Base-by-base conservation (phyloP, 2,329 filamentous ascomycete genomes). In the Xylariaceae sp. region DNA sequence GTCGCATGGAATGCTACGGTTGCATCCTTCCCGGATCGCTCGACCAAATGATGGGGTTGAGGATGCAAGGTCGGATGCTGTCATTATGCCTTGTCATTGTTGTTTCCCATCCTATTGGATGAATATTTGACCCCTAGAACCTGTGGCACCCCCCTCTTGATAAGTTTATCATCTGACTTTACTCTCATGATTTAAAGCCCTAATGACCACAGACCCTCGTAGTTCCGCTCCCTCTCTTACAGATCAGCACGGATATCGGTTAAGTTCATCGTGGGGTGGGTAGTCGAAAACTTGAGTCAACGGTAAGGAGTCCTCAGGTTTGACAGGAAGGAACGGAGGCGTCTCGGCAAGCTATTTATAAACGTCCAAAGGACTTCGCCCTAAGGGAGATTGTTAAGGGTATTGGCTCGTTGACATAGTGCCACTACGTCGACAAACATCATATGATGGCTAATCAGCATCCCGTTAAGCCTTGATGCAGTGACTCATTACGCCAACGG, bases 381-480 rank as follows among this genome's bases (percentile, higher is more conserved):
- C 28, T 38, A 18, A 31, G 22, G 17, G 28, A 43, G 19, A 45
- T 11, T 39, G 44, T 45, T 49, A 57, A 33, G 42, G 49, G 33
- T 34, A 17, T 28, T 45, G 45, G 39, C 43, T 36, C 40, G 22
- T 12, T 31, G 44, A 31, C 41, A 39, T 39, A 36, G 19, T 7
- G 18, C 39, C 49, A 41, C 53, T 44, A 40, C 42, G 41, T 48
- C 31, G 41, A 52, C 47, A 31, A 50, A 28, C 70, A 70, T 60
- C 66, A 73, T 60, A 73, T 74, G 40, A 55, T 48, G 56, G 17
- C 33, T 40, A 42, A 41, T 42, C 47, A 52, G 48, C 50, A 47
- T 36, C 39, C 36, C 33, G 49, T 51, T 55, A 50, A 47, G 48
- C 31, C 22, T 47, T 52, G 19, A 54, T 51, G 49, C 46, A 46